Evolutionary conservation across 2,329 filamentous ascomycete species (phyloP), one percentile per base, ranked within the genome.

Genomic region (Chaetomiaceae sp.): DNA sequence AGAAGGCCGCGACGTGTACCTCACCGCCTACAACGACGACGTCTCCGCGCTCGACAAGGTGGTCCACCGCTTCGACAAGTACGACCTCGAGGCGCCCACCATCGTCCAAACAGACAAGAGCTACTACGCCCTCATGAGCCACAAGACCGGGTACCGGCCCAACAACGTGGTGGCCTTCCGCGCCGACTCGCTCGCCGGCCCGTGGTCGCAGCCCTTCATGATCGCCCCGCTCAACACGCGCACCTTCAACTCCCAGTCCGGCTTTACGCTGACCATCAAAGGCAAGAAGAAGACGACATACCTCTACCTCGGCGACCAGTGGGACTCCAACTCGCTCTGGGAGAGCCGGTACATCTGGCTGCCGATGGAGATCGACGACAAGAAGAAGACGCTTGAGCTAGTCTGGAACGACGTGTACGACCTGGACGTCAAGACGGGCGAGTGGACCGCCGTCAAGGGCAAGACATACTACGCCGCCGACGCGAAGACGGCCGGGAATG

Each of bases 131-230:
- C 62, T 82, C 12, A 81, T 82, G 78, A 79, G 75, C 59, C 79
- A 82, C 56, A 82, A 82, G 67, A 82, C 79, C 0, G 79, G 79
- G 1, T 82, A 82, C 47, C 69, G 79, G 8, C 79, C 79, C 0
- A 81, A 82, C 51, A 80, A 81, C 47, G 78, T 82, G 1, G 78
- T 82, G 6, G 77, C 76, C 1, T 80, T 81, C 66, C 73, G 77
- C 15, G 77, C 77, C 1, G 76, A 80, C 60, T 71, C 67, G 0
- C 67, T 80, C 5, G 65, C 64, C 9, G 78, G 78, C 0, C 77
- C 77, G 0, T 80, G 78, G 78, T 78, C 75, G 3, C 77, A 80
- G 60, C 77, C 78, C 0, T 80, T 74, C 59, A 77, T 75, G n/a
- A 68, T 80, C 1, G 66, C 76, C 0, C 75, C 76, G 1, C 66